Conservation (phyloP, 2,329 filamentous ascomycete species). For the Ophiostoma triangulosporum region DNA sequence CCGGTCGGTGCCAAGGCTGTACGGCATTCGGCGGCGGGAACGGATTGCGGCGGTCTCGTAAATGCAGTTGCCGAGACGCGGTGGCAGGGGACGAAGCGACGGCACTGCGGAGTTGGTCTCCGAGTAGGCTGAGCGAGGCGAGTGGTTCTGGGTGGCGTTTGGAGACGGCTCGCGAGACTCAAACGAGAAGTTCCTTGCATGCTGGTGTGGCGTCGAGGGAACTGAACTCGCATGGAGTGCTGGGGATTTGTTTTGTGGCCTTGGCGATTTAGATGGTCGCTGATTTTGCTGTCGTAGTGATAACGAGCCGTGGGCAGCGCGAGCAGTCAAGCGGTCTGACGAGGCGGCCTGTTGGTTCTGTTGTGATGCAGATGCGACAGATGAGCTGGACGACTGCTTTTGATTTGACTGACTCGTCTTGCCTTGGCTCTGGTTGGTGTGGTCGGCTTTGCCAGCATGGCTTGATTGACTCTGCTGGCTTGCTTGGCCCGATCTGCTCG, state of each 20-base stretch:
- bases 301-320: slow-evolving; percentile 1
- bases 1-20: slow-evolving; percentile 71
- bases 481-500: background rate
- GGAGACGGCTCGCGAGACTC: slow-evolving; percentile 71
- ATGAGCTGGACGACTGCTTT: background rate
- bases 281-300: slow-evolving; percentile 16
- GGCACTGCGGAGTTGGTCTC: slow-evolving; percentile 68
- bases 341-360: slow-evolving; percentile 4
- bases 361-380: background rate
- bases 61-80: slow-evolving; percentile 53
- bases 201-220: slow-evolving; percentile 84
- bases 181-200: slow-evolving; percentile 68
- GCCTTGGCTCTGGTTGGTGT: background rate
- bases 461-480: background rate
- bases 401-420: background rate
- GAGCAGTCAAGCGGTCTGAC: slow-evolving; percentile 4
- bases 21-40: slow-evolving; percentile 77
- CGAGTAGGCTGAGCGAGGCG: slow-evolving; percentile 79
- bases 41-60: slow-evolving; percentile 79
- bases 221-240: slow-evolving; percentile 67
- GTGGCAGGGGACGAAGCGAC: slow-evolving; percentile 51
- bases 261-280: slow-evolving; percentile 17
- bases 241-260: slow-evolving; percentile 17
- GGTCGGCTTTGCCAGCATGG: background rate
- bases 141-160: slow-evolving; percentile 61